A percentile compares a stretch with the other conserved stretches of the same genome.
Evolutionary conservation across 139 green algal species (phyloP).

Genomic region (Chlamydomonas eustigma): DNA sequence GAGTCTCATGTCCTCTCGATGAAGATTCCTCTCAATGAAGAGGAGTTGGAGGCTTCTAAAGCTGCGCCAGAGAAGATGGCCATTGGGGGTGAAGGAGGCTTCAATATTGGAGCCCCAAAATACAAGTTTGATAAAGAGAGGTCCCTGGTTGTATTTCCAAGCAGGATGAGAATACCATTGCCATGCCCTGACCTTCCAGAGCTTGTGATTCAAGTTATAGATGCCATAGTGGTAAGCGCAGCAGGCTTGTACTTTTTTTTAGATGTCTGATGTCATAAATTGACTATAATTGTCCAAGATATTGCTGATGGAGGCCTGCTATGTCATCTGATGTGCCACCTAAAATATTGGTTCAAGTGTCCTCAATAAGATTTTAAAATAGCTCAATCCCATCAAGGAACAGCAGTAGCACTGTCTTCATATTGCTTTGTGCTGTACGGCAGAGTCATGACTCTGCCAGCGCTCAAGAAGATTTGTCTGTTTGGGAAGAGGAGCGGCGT

Average conservation of each 20-base stretch:
- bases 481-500: slow-evolving; percentile 76
- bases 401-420: no score
- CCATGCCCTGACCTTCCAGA: slow-evolving; percentile 77
- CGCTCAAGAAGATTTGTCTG: slow-evolving; percentile 50
- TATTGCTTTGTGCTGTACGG: no score
- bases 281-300: no score
- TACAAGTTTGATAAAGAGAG: slow-evolving; percentile 28
- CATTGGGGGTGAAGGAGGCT: slow-evolving; percentile 61
- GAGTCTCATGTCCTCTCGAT: neutral
- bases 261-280: no score
- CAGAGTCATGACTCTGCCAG: slow-evolving; percentile 60
- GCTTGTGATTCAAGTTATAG: slow-evolving; percentile 63
- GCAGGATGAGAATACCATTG: slow-evolving; percentile 45
- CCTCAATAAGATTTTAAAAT: no score
- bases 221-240: slow-evolving; percentile 43
- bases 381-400: no score
- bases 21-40: neutral
- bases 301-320: no score
- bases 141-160: slow-evolving; percentile 40
- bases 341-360: no score
- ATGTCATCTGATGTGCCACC: no score
- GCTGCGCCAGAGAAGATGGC: slow-evolving; percentile 49
- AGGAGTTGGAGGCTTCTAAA: neutral
- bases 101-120: slow-evolving; percentile 35
- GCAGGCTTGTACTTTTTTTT: no score